phyloP scores from a whole-genome alignment of 306 rosid genomes.

The Malus fusca region DNA sequence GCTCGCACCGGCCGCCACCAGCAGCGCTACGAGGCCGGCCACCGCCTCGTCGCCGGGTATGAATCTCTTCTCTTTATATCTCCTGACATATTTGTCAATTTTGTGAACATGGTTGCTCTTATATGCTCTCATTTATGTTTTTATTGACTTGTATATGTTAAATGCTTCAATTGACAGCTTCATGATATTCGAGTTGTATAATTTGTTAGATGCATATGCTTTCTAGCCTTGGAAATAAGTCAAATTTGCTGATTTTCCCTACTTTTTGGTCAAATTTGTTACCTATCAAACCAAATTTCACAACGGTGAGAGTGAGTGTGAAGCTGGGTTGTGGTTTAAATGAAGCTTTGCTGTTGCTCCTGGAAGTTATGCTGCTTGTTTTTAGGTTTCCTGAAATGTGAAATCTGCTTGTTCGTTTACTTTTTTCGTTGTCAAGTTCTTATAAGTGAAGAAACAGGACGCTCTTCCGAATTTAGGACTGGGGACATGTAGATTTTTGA shows the following conservation, averaged over 20 bases:
- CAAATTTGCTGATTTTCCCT: background rate
- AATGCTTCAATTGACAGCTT: background rate
- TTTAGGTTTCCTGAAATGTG: background rate
- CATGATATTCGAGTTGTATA: background rate
- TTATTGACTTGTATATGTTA: too few species aligned
- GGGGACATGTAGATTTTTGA: background rate
- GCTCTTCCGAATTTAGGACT: background rate
- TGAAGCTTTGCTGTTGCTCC: background rate
- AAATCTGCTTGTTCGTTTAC: background rate
- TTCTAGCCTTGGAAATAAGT: background rate
- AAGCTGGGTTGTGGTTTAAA: background rate
- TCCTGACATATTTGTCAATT: background rate
- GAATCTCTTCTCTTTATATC: background rate
- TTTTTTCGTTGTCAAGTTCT: background rate
- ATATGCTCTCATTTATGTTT: background rate
- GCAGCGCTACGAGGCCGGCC: conserved; percentile 33
- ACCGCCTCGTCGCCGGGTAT: conserved; percentile 40
- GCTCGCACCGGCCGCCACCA: conserved; percentile 40
- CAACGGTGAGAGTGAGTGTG: background rate
- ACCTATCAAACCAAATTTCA: background rate
- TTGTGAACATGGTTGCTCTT: background rate
- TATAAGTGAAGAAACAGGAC: background rate
- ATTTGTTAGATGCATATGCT: background rate
- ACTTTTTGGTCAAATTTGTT: background rate
- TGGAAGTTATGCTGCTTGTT: background rate